Percentiles rank a stretch among this genome's conserved stretches.
Evolutionary conservation across 148 eudicot species (phyloP).

Genomic region (Cornus kousa): DNA sequence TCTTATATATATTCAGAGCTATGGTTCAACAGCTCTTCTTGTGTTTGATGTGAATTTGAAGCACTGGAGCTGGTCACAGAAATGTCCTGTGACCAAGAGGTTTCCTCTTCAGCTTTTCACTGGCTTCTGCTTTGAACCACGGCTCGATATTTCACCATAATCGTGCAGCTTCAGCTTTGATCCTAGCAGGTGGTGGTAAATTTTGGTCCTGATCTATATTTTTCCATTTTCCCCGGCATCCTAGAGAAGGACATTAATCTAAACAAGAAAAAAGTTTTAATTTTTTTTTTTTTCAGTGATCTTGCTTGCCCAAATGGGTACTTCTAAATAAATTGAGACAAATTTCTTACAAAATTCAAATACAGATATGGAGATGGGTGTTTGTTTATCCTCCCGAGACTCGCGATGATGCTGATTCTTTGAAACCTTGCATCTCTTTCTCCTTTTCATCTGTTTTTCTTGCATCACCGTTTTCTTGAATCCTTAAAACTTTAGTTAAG

Average conservation of each 20-base stretch:
- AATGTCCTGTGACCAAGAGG: constrained; percentile 39
- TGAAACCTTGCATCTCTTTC: not conserved
- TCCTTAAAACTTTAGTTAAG: not conserved
- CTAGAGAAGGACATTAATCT: not conserved
- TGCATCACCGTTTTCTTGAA: not conserved
- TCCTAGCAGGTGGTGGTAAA: not conserved
- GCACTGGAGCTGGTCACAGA: constrained; percentile 53
- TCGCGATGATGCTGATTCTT: not conserved
- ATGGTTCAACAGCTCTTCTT: constrained; percentile 43
- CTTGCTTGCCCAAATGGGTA: not conserved
- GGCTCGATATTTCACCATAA: constrained; percentile 37
- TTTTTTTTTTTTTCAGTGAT: not conserved
- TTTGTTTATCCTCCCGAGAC: not conserved
- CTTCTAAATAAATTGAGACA: not conserved
- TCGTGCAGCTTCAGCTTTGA: not conserved
- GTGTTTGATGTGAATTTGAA: constrained; percentile 38
- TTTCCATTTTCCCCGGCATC: not conserved
- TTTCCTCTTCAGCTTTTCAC: constrained; percentile 37
- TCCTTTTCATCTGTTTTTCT: not conserved
- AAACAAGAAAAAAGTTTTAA: not conserved
- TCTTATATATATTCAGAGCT: constrained; percentile 48
- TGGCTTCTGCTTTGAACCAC: constrained; percentile 53
- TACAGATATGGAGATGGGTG: not conserved
- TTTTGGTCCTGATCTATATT: not conserved
- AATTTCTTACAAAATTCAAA: not conserved